Conservation (phyloP, 1,139 yeast species). For the Candida tunisiensis region DNA sequence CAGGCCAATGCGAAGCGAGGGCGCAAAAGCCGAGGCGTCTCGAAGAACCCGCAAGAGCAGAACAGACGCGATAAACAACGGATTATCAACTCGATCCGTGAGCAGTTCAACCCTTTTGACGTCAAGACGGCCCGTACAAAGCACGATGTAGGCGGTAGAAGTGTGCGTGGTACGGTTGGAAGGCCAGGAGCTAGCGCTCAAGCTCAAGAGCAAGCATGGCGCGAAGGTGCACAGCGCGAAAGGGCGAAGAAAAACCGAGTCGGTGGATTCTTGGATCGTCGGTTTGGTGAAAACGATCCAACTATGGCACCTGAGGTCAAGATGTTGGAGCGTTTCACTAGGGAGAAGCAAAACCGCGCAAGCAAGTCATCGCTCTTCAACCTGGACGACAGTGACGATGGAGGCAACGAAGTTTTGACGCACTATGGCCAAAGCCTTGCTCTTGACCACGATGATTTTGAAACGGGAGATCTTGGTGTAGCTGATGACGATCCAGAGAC, state of each 20-base stretch:
- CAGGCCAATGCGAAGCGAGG: conserved; percentile 45
- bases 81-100: conserved; percentile 46
- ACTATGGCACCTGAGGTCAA: conserved; percentile 70
- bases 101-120: conserved; percentile 83
- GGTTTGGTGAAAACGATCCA: conserved; percentile 81
- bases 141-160: conserved; percentile 40
- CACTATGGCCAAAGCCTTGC: conserved; percentile 64
- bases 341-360: conserved; percentile 28
- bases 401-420: conserved; percentile 42
- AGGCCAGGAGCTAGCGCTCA: conserved; percentile 63
- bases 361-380: conserved; percentile 37
- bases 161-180: conserved; percentile 47
- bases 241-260: conserved; percentile 44
- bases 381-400: conserved; percentile 67
- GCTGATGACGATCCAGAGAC: conserved; percentile 27
- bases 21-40: too few species aligned
- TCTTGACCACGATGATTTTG: conserved; percentile 32
- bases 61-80: conserved; percentile 49
- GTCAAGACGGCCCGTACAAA: conserved; percentile 55
- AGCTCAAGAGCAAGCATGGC: conserved; percentile 60
- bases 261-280: conserved; percentile 69
- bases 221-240: too few species aligned
- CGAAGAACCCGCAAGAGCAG: conserved; percentile 35
- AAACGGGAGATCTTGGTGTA: conserved; percentile 26
- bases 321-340: conserved; percentile 87